Conservation (phyloP, 805 yeast species). For the Komagataella populi region DNA sequence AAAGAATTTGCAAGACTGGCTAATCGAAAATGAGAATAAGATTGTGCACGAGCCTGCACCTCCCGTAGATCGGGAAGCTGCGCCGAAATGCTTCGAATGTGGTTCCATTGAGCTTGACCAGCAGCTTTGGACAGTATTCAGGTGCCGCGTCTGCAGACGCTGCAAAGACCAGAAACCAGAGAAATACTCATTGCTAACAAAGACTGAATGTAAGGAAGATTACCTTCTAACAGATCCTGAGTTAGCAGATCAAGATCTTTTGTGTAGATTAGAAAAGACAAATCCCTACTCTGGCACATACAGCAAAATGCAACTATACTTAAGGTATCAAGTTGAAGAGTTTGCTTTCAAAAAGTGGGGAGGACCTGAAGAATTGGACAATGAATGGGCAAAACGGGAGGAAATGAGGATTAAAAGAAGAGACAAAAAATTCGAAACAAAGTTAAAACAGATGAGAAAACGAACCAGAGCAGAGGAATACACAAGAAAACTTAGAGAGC, state of each 20-base stretch:
- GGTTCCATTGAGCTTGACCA: conserved; percentile 69
- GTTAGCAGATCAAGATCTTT: conserved; percentile 49
- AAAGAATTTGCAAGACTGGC: conserved; percentile 38
- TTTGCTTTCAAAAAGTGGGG: conserved; percentile 94
- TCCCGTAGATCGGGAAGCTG: conserved; percentile 55
- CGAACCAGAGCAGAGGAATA: conserved; percentile 86
- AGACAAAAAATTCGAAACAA: conserved; percentile 68
- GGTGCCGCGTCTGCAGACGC: conserved; percentile 61
- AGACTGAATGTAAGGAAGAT: conserved; percentile 91
- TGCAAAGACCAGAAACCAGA: conserved; percentile 71
- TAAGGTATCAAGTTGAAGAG: conserved; percentile 87
- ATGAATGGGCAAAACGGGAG: conserved; percentile 85
- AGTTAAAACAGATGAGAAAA: conserved; percentile 76
- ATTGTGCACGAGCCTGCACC: conserved; percentile 47
- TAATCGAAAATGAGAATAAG: conserved; percentile 29
- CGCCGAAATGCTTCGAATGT: conserved; percentile 81
- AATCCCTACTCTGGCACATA: conserved; percentile 88
- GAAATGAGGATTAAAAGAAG: conserved; percentile 54
- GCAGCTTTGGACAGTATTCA: conserved; percentile 54
- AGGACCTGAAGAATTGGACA: conserved; percentile 72
- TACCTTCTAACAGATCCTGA: conserved; percentile 92
- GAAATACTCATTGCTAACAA: conserved; percentile 80
- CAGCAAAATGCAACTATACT: conserved; percentile 83
- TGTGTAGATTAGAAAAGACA: conserved; percentile 76
- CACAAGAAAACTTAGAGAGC: conserved; percentile 55